Evolutionary conservation across 805 yeast species (phyloP).

Genomic region (Metschnikowia kunwiensis): DNA sequence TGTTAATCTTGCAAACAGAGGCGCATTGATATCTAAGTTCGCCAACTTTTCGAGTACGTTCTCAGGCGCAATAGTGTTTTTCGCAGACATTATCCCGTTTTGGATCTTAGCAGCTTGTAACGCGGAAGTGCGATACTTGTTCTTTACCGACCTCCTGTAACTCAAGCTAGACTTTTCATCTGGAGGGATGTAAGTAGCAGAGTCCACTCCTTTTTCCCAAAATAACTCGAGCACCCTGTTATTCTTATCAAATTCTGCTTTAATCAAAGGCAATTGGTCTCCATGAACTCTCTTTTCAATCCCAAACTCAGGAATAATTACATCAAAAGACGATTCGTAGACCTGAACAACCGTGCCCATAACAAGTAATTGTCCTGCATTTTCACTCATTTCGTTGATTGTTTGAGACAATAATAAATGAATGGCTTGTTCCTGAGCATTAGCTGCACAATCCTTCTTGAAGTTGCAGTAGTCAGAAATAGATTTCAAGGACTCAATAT

Average conservation of each 20-base stretch:
- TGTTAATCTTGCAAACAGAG: slow-evolving; percentile 31
- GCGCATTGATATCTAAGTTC: slow-evolving; percentile 50
- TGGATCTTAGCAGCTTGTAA: slow-evolving; percentile 67
- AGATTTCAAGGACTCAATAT: slow-evolving; percentile 68
- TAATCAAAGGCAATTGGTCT: slow-evolving; percentile 87
- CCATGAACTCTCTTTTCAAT: slow-evolving; percentile 96
- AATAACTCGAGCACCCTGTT: slow-evolving; percentile 70
- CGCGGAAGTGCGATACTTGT: slow-evolving; percentile 70
- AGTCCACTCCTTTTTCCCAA: slow-evolving; percentile 92
- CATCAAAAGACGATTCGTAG: slow-evolving; percentile 94
- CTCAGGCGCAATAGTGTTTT: slow-evolving; percentile 32
- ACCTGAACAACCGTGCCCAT: slow-evolving; percentile 89
- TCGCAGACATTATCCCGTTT: slow-evolving; percentile 31
- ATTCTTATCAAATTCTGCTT: slow-evolving; percentile 84
- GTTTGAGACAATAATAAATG: slow-evolving; percentile 83
- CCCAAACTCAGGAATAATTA: slow-evolving; percentile 87
- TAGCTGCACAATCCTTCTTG: slow-evolving; percentile 89
- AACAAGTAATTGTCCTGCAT: slow-evolving; percentile 77
- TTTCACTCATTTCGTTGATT: slow-evolving; percentile 65
- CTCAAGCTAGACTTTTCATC: slow-evolving; percentile 79
- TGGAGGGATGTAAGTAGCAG: slow-evolving; percentile 88
- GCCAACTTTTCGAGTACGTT: slow-evolving; percentile 48
- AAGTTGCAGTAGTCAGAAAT: slow-evolving; percentile 91
- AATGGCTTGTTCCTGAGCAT: slow-evolving; percentile 92
- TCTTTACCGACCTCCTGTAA: slow-evolving; percentile 73